These are phyloP conservation scores for Aspergillus udagawae DNA, from an alignment of 2,329 filamentous ascomycete species.

Conservation along the genomic window DNA sequence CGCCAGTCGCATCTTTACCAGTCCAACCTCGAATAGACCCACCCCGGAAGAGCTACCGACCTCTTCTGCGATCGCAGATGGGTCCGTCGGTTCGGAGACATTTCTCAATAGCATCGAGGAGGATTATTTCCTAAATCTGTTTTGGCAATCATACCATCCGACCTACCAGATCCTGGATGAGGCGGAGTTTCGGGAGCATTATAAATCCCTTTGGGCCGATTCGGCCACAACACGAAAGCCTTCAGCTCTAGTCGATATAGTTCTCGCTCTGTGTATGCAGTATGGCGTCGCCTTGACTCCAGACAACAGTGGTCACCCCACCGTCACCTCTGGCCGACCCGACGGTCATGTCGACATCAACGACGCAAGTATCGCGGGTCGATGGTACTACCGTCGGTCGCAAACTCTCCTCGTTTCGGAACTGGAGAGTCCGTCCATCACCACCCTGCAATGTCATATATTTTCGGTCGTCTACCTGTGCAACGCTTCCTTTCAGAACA, in stretches of 20 bases:
- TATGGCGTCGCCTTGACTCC: slow-evolving; percentile 29
- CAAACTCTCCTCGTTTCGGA: slow-evolving; percentile 41
- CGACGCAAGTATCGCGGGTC: slow-evolving; percentile 44
- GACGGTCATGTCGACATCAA: background rate
- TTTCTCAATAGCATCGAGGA: slow-evolving; percentile 42
- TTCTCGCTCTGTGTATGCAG: slow-evolving; percentile 52
- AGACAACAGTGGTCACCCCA: slow-evolving; percentile 10
- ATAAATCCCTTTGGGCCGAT: slow-evolving; percentile 39
- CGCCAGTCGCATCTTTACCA: slow-evolving; percentile 8
- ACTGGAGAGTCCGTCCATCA: slow-evolving; percentile 46
- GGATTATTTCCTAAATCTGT: slow-evolving; percentile 46
- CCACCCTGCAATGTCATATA: slow-evolving; percentile 48
- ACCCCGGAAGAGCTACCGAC: slow-evolving; percentile 3
- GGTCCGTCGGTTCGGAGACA: slow-evolving; percentile 11
- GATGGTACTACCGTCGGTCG: slow-evolving; percentile 46
- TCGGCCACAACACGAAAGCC: slow-evolving; percentile 30
- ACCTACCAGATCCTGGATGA: slow-evolving; percentile 44
- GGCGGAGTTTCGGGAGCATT: slow-evolving; percentile 42
- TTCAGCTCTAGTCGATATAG: slow-evolving; percentile 51
- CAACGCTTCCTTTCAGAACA: slow-evolving; percentile 48
- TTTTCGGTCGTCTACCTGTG: slow-evolving; percentile 46
- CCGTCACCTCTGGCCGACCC: background rate
- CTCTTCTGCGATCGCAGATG: slow-evolving; percentile 9
- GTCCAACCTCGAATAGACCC: background rate
- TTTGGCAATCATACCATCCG: slow-evolving; percentile 47